Base-by-base conservation (phyloP, 1,284 basidiomycete species). In the Cutaneotrichosporon daszewskae region DNA sequence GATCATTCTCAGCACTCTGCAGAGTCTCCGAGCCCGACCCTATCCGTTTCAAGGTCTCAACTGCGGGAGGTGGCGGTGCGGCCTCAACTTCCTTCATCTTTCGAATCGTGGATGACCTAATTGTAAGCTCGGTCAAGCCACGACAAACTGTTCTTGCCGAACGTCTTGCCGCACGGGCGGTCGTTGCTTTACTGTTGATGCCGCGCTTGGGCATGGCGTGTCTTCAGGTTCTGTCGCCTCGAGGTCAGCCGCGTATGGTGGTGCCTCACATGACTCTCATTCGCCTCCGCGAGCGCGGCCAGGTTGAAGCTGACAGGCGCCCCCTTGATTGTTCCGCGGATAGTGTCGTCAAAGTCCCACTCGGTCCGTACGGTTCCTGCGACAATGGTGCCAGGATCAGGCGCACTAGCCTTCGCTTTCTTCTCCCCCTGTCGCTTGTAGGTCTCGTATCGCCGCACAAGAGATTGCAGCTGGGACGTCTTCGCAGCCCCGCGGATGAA, bases 401-500 rank as follows among this genome's bases (percentile, higher is more conserved):
- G 40, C 5, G 16, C 17, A 4, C 32, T 85, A 31, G 76, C 74
- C 11, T 29, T 5, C 5, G 43, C 16, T 22, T 77, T 76, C 22
- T 77, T 76, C 8, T 75, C 64, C 3, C 80, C 77, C 60, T 78
- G 82, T 37, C 86, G 83, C 53, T 28, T 35, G 27, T 20, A 48
- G 18, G 12, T 17, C n/a, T 86, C 81, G 64, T 86, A 72, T 16
- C 86, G 79, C 58, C 92, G 85, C 51, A 89, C 87, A 25, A 98
- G 78, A 57, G 94, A 86, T 0, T 83, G 82, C 11, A 98, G 79
- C 60, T 81, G 82, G 3, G 81, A 79, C 0, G 87, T 92, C 64
- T 84, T 84, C 44, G 80, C 78, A 16, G 91, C 91, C 36, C 77
- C 76, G 49, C 81, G 81, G 72, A 99, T 86, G 73, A 98, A 99